Conservation (phyloP, 1,139 yeast genomes). For the Blastobotrys malaysiensis region DNA sequence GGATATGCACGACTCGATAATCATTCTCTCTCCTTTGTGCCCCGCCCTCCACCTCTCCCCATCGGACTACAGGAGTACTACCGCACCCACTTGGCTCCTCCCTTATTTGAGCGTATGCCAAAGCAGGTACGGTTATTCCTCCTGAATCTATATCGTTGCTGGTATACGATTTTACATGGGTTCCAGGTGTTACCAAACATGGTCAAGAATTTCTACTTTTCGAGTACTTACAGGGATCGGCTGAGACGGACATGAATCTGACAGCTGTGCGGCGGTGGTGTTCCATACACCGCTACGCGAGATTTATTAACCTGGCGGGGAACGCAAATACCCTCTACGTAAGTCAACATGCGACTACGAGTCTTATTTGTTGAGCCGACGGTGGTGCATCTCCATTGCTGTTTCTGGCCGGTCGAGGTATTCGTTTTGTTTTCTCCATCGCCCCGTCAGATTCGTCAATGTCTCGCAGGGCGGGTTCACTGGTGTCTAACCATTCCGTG, state of each 20-base stretch:
- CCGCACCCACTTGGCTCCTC: background rate
- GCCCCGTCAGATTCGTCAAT: background rate
- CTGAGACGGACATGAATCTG: constrained; percentile 3
- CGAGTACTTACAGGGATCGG: background rate
- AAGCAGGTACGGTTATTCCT: background rate
- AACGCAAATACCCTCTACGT: background rate
- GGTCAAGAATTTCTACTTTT: too few species aligned
- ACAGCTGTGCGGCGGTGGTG: background rate
- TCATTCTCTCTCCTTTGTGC: background rate
- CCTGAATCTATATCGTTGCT: background rate
- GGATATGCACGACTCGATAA: background rate
- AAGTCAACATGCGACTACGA: background rate
- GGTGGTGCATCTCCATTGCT: too few species aligned
- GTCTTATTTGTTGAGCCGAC: background rate
- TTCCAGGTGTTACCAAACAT: background rate
- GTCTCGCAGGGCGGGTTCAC: background rate
- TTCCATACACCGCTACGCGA: background rate
- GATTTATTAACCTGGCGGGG: background rate
- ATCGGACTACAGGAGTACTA: background rate
- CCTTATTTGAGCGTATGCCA: background rate
- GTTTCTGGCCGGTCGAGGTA: too few species aligned
- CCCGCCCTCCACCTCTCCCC: background rate
- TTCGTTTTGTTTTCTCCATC: too few species aligned
- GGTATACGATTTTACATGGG: background rate
- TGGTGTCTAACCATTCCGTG: background rate